Evolutionary conservation across 768 basidiomycete genomes (phyloP), one percentile per base, ranked within the genome.

Genomic region (Trametes meyenii): DNA sequence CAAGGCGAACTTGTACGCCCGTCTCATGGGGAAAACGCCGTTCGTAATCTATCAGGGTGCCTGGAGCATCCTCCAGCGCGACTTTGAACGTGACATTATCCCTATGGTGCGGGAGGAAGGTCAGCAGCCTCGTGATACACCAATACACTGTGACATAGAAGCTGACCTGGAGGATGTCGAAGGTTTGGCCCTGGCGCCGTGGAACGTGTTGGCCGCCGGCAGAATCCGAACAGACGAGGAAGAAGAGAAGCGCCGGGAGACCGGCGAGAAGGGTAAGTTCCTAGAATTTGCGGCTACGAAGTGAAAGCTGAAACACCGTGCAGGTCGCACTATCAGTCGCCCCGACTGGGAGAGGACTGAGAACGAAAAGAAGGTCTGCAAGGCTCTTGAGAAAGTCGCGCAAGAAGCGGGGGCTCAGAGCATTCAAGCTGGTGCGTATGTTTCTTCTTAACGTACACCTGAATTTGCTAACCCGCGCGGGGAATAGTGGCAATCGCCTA

Each of bases 311-410:
- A 46, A 24, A 4, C 8, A n/a, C 10, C 4, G 10, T 24, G 2
- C 52, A 1, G 81, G 81, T 0, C 80, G 81, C 0, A 70, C 39
- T 3, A 38, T 73, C 0, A 57, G 65, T 10, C 58, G 67, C 5
- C 58, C 63, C 0, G 58, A 75, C 29, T 85, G 84, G 83, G 70
- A 78, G 66, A 77, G 83, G 5, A 82, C 59, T 24, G 79, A 80
- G 43, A 63, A 73, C n/a, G 80, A 85, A 63, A 72, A 64, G 52
- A 74, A 73, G 29, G 69, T 83, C 8, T 76, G 76, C 49, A 61
- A 70, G 7, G 83, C 77, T 0, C 72, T 85, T n/a, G 82, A 82
- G 66, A 77, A 81, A 56, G 79, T 86, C 13, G 83, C 83, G 2
- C 63, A 67, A 13, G 79, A 85, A 64, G 74, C 84, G 12, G 83